Conservation (phyloP, 2,329 filamentous ascomycete genomes). For the Colletotrichum navitas region DNA sequence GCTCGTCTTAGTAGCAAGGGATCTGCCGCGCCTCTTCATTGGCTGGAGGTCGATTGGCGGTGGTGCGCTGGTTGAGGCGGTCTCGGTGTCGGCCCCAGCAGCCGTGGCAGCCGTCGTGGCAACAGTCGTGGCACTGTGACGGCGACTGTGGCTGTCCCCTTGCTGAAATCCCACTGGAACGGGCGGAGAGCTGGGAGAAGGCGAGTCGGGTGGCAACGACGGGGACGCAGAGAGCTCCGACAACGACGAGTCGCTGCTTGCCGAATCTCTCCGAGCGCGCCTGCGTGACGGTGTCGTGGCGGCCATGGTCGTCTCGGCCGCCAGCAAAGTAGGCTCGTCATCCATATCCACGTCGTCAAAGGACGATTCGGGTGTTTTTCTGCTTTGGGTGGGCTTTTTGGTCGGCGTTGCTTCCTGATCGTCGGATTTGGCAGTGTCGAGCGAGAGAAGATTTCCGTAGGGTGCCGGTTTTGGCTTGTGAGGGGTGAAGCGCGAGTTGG, state of each 20-base stretch:
- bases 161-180: conserved; percentile 38
- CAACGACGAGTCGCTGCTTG: conserved; percentile 58
- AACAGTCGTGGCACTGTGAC: conserved; percentile 42
- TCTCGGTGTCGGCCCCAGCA: conserved; percentile 42
- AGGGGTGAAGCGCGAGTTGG: conserved; percentile 57
- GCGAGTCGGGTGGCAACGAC: conserved; percentile 51
- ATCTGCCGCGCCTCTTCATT: conserved; percentile 57
- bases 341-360: conserved; percentile 20
- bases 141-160: conserved; percentile 42
- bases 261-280: conserved; percentile 53
- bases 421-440: conserved; percentile 51
- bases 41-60: conserved; percentile 49
- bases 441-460: conserved; percentile 61
- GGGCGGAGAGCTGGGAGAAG: conserved; percentile 49
- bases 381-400: conserved; percentile 23
- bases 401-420: conserved; percentile 37
- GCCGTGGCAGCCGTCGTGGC: conserved; percentile 41
- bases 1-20: conserved; percentile 54
- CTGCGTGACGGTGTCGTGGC: conserved; percentile 52
- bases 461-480: conserved; percentile 63
- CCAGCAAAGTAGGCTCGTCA: conserved; percentile 30
- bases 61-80: conserved; percentile 39
- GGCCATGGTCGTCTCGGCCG: conserved; percentile 5
- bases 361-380: conserved; percentile 33
- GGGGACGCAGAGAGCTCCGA: conserved; percentile 51